These are phyloP conservation scores for Pontederia crassipes DNA, from an alignment of 176 grass and related monocot species.

Conservation along the genomic window DNA sequence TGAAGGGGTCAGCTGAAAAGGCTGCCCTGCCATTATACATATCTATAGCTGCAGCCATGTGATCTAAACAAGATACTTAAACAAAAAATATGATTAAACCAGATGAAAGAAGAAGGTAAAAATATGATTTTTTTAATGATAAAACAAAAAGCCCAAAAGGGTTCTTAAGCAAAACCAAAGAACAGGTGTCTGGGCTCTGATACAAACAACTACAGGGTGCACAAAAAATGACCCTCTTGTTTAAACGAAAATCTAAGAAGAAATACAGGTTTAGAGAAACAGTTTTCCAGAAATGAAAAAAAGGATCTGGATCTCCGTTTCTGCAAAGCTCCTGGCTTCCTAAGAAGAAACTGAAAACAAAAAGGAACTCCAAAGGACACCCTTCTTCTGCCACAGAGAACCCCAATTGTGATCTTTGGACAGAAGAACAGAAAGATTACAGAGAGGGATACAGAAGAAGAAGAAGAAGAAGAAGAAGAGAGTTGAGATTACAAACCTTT, in stretches of 20 bases:
- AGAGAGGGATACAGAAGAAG: slow-evolving; percentile 2
- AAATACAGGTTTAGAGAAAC: not conserved
- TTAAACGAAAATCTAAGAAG: not conserved
- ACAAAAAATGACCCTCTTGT: slow-evolving; percentile 10
- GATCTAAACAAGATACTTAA: not conserved
- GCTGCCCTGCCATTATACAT: not conserved
- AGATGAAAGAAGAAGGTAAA: not conserved
- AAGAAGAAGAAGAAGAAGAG: not conserved
- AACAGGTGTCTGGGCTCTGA: slow-evolving; percentile 2
- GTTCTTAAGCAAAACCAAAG: slow-evolving; percentile 9
- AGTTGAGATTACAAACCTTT: not conserved
- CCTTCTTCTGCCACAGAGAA: not conserved
- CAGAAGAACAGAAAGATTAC: not conserved
- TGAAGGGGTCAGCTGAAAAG: not conserved
- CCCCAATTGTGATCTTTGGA: not conserved
- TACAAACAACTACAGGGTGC: slow-evolving; percentile 3
- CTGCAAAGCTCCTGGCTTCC: not conserved
- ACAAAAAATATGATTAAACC: not conserved
- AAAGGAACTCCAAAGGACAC: not conserved
- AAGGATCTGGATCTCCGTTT: slow-evolving; percentile 9
- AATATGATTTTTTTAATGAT: not conserved
- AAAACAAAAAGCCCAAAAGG: not conserved
- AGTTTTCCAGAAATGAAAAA: not conserved
- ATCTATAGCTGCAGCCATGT: slow-evolving; percentile 17
- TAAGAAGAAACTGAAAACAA: not conserved